Evolutionary conservation across 352 stramenopile species (phyloP).

Genomic region (Globisporangium nagaii): DNA sequence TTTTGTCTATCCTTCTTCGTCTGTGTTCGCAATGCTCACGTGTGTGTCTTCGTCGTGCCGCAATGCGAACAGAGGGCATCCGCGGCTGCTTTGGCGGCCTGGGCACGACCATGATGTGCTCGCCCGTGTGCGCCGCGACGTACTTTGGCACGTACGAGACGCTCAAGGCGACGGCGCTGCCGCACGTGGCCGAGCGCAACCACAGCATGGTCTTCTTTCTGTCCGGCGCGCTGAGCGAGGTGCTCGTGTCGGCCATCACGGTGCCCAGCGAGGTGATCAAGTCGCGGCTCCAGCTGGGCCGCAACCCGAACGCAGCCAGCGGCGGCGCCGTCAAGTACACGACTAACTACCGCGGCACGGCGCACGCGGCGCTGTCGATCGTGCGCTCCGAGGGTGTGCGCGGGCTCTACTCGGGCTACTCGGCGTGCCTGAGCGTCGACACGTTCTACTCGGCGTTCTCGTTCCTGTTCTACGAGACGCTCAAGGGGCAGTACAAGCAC

Average conservation of each 20-base stretch:
- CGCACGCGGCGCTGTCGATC: slow-evolving; percentile 59
- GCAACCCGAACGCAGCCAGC: slow-evolving; percentile 63
- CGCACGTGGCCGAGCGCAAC: slow-evolving; percentile 40
- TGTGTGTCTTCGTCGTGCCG: no score
- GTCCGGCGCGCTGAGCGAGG: slow-evolving; percentile 57
- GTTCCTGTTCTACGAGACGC: slow-evolving; percentile 81
- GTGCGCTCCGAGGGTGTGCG: slow-evolving; percentile 51
- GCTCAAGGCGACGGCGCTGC: slow-evolving; percentile 44
- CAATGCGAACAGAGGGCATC: slow-evolving; percentile 42
- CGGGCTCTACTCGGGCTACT: slow-evolving; percentile 71
- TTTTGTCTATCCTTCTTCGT: not conserved
- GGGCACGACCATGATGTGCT: slow-evolving; percentile 67
- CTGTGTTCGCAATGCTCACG: not conserved
- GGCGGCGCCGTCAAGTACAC: slow-evolving; percentile 63
- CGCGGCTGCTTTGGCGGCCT: slow-evolving; percentile 70
- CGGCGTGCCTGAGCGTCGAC: slow-evolving; percentile 73
- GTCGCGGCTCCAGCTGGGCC: slow-evolving; percentile 62
- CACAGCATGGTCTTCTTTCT: slow-evolving; percentile 62
- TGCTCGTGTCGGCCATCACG: slow-evolving; percentile 61
- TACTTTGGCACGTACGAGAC: slow-evolving; percentile 83
- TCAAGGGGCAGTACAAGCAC: slow-evolving; percentile 46
- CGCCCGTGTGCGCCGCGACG: slow-evolving; percentile 59
- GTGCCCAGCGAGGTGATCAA: slow-evolving; percentile 84
- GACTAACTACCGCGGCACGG: slow-evolving; percentile 62
- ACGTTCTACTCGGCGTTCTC: slow-evolving; percentile 78